These are phyloP conservation scores for Phaffia tasmanica DNA, from an alignment of 768 basidiomycete species.

Conservation along the genomic window DNA sequence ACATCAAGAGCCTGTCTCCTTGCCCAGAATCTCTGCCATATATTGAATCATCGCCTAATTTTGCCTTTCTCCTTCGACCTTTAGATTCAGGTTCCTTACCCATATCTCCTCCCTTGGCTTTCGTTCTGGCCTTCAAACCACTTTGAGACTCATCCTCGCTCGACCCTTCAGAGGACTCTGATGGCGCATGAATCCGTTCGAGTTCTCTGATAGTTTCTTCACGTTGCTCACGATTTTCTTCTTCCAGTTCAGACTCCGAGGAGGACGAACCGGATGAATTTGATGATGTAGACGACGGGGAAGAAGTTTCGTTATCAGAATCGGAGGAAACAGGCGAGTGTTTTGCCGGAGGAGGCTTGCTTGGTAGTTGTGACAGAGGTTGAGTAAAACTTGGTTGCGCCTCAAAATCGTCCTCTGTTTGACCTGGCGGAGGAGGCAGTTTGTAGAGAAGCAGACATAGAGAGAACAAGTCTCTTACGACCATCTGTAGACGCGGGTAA, in stretches of 20 bases:
- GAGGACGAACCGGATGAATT: slow-evolving; percentile 6
- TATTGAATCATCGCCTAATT: slow-evolving; percentile 5
- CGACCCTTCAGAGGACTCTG: slow-evolving; percentile 25
- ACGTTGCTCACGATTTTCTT: background rate
- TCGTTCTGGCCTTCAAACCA: background rate
- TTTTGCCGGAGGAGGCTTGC: background rate
- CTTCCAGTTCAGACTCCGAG: background rate
- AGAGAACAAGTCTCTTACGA: slow-evolving; percentile 36
- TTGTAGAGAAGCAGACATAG: slow-evolving; percentile 32
- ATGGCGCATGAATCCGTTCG: slow-evolving; percentile 26
- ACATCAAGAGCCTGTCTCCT: slow-evolving; percentile 34
- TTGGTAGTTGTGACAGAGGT: background rate
- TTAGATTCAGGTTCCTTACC: too few relatives aligned
- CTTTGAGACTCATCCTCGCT: slow-evolving; percentile 20
- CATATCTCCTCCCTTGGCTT: too few relatives aligned
- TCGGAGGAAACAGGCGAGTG: background rate
- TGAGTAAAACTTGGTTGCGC: background rate
- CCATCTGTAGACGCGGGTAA: slow-evolving; percentile 27
- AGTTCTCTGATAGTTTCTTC: slow-evolving; percentile 16
- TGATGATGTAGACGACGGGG: background rate
- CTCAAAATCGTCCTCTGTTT: background rate
- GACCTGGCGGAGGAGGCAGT: slow-evolving; percentile 28
- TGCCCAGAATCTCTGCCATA: too few relatives aligned
- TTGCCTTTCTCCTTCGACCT: background rate
- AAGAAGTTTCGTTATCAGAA: slow-evolving; percentile 15